Conservation (phyloP, 139 green algal species). For the Closterium sp. region DNA sequence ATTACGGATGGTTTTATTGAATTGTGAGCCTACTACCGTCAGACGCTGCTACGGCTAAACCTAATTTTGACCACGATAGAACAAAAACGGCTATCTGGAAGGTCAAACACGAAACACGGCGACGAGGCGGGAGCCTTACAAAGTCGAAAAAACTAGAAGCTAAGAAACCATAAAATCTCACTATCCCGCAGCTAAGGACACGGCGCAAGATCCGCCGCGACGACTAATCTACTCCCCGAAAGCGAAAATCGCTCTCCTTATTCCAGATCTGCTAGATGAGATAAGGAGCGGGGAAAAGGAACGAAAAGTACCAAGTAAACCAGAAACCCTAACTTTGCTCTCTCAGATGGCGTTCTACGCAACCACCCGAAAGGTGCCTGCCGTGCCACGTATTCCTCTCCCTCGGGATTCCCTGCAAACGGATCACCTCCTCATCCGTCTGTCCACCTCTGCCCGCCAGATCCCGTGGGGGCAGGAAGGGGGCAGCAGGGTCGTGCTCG, state of each 20-base stretch:
- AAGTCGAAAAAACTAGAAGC: not conserved
- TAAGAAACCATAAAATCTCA: not conserved
- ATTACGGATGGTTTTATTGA: not conserved
- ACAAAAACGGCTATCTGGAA: not conserved
- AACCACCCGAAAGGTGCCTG: not conserved
- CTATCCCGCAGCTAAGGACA: not conserved
- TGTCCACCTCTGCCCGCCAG: not conserved
- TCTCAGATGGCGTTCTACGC: not conserved
- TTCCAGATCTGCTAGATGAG: not conserved
- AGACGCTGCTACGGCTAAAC: not conserved
- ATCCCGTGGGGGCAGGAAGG: not conserved
- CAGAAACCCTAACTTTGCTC: not conserved
- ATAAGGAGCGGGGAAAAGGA: not conserved
- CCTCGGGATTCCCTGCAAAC: not conserved
- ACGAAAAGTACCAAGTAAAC: not conserved
- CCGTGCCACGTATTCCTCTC: not conserved
- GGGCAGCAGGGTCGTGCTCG: too few relatives aligned
- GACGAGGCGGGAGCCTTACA: not conserved
- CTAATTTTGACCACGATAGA: not conserved
- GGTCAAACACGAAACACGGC: not conserved
- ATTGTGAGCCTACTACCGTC: not conserved
- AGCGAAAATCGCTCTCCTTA: not conserved
- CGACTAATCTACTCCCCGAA: not conserved
- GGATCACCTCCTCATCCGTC: not conserved
- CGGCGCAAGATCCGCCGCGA: not conserved